Percentiles rank a stretch among this genome's conserved stretches.
These are phyloP conservation scores for Pichia ethanolica DNA, from an alignment of 805 yeast genomes.

Conservation along the genomic window DNA sequence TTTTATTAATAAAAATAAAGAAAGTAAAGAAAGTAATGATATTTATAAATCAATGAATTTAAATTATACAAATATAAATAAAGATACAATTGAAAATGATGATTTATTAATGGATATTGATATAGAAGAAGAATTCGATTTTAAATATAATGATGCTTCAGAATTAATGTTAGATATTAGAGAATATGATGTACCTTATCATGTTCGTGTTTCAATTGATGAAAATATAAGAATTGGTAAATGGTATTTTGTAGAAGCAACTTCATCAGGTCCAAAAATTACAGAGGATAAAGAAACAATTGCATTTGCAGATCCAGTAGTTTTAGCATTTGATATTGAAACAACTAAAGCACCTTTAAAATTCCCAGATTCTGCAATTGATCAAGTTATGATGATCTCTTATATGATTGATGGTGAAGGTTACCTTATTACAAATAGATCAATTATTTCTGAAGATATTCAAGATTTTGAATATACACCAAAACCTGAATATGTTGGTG, in stretches of 20 bases:
- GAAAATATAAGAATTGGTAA: constrained; percentile 82
- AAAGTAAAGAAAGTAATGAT: constrained; percentile 54
- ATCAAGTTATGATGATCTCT: constrained; percentile 97
- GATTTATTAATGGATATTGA: constrained; percentile 24
- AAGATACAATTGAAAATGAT: constrained; percentile 26
- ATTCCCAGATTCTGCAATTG: constrained; percentile 86
- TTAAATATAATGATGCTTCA: constrained; percentile 42
- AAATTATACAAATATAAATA: constrained; percentile 27
- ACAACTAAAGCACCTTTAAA: constrained; percentile 94
- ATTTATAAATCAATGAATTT: constrained; percentile 53
- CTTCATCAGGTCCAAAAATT: constrained; percentile 45
- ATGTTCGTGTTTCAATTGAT: constrained; percentile 94
- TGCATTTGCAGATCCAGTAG: constrained; percentile 96
- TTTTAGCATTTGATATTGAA: constrained; percentile 94
- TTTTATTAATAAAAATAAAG: constrained; percentile 58
- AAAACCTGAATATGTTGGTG: constrained; percentile 89
- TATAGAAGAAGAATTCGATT: constrained; percentile 11
- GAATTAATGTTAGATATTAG: constrained; percentile 70
- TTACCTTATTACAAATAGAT: constrained; percentile 85
- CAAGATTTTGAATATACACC: constrained; percentile 98
- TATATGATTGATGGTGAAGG: constrained; percentile 99
- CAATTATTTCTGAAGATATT: constrained; percentile 88
- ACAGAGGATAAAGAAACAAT: constrained; percentile 63
- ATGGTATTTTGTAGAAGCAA: constrained; percentile 81
- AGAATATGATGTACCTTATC: constrained; percentile 95